These are phyloP conservation scores for Aspergillus saccharolyticus DNA, from an alignment of 495 filamentous ascomycete genomes.

Conservation along the genomic window DNA sequence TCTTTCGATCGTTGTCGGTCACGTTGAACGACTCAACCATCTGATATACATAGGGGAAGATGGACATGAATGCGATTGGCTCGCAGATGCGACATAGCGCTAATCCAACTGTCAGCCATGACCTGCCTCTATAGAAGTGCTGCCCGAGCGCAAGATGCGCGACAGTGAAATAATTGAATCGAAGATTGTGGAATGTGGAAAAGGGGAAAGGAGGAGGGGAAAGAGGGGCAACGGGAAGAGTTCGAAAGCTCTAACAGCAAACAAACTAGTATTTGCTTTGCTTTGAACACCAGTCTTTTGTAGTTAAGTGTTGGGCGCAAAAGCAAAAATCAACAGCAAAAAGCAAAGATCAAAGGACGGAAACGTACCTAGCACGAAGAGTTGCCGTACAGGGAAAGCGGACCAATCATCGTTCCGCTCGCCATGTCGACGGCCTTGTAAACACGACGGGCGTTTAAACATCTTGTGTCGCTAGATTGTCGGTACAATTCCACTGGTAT, in stretches of 20 bases:
- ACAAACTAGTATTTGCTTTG: neutral
- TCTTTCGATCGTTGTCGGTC: conserved; percentile 69
- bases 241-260: neutral
- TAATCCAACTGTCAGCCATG: conserved; percentile 43
- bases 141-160: neutral
- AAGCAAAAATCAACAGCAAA: neutral
- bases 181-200: neutral
- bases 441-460: conserved; percentile 37
- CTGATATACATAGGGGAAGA: conserved; percentile 97
- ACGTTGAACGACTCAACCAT: conserved; percentile 93
- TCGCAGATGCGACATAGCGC: conserved; percentile 94
- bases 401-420: conserved; percentile 32
- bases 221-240: neutral
- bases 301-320: conserved; percentile 3
- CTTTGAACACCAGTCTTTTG: neutral
- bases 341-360: conserved; percentile 14
- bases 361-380: conserved; percentile 65
- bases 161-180: neutral
- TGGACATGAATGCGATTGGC: conserved; percentile 98
- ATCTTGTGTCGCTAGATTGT: conserved; percentile 24
- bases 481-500: neutral
- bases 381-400: conserved; percentile 53
- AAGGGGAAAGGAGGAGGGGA: neutral
- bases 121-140: neutral
- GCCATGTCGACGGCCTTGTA: conserved; percentile 32